Conservation (phyloP, 2,329 filamentous ascomycete genomes). For the Penicillium sp. region DNA sequence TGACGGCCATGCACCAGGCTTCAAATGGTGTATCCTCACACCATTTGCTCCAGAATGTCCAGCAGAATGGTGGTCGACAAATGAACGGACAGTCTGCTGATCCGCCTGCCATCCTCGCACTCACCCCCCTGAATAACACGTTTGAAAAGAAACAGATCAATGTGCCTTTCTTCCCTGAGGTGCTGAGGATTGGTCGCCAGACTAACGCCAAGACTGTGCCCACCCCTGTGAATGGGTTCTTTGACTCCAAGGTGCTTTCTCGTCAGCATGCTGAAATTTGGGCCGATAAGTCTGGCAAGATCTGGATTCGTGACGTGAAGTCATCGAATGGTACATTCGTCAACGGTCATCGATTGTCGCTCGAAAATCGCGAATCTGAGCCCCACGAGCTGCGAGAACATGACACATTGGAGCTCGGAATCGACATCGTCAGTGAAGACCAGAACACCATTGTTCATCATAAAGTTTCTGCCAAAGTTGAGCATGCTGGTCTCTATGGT, state of each 20-base stretch:
- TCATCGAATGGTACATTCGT: constrained; percentile 99
- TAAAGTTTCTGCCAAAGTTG: constrained; percentile 94
- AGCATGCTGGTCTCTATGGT: constrained; percentile 81
- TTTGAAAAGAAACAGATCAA: constrained; percentile 96
- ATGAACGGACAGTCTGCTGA: constrained; percentile 45
- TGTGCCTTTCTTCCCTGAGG: constrained; percentile 90
- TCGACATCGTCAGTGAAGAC: constrained; percentile 97
- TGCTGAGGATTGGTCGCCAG: constrained; percentile 86
- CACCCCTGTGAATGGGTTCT: constrained; percentile 85
- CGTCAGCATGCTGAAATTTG: constrained; percentile 95
- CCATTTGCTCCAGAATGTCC: constrained; percentile 59
- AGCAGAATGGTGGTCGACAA: constrained; percentile 52
- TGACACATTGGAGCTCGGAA: constrained; percentile 89
- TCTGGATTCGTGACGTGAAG: constrained; percentile 95
- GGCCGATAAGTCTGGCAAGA: constrained; percentile 76
- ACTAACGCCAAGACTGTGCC: constrained; percentile 96
- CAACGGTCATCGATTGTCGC: constrained; percentile 82
- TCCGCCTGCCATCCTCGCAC: constrained; percentile 71
- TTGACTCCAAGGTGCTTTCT: constrained; percentile 96
- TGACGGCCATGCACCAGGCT: constrained; percentile 58
- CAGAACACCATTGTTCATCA: constrained; percentile 98
- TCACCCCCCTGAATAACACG: constrained; percentile 87
- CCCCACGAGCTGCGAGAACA: constrained; percentile 87
- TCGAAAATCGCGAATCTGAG: constrained; percentile 92
- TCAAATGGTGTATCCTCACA: constrained; percentile 62